phyloP scores from a whole-genome alignment of 176 grass and related monocot species.

The Leersia perrieri region DNA sequence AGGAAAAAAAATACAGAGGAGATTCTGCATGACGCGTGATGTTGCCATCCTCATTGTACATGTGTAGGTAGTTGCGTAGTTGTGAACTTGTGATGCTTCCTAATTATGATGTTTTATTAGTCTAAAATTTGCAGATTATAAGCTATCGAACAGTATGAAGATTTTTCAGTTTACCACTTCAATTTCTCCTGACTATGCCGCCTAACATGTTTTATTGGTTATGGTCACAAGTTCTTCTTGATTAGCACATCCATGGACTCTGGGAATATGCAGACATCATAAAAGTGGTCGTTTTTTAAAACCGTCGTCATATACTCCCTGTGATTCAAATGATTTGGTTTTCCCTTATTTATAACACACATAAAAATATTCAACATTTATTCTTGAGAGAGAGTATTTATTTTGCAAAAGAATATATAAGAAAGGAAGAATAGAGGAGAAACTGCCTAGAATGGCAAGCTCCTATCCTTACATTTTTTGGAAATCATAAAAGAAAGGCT shows the following conservation, averaged over 20 bases:
- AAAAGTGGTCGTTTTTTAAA: too few relatives aligned
- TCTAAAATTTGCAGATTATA: neutral
- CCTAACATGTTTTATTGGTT: too few relatives aligned
- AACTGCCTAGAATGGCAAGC: neutral
- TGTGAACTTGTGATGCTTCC: neutral
- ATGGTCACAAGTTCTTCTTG: too few relatives aligned
- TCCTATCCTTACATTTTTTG: neutral
- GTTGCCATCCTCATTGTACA: neutral
- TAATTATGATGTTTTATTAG: neutral
- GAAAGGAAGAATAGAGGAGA: neutral
- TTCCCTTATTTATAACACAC: too few relatives aligned
- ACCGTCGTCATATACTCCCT: too few relatives aligned
- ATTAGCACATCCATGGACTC: too few relatives aligned
- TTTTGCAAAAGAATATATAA: neutral
- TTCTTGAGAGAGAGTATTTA: neutral
- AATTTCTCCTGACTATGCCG: neutral
- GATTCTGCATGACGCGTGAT: neutral
- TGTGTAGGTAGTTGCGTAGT: neutral
- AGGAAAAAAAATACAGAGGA: neutral
- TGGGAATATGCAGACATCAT: neutral
- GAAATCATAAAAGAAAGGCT: neutral
- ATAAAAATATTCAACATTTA: neutral
- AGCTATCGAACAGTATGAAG: neutral
- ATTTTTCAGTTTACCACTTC: neutral
- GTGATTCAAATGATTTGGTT: neutral